Base-by-base conservation (phyloP, 1,139 yeast species). In the Hemisphaericaspora xylofermentans region DNA sequence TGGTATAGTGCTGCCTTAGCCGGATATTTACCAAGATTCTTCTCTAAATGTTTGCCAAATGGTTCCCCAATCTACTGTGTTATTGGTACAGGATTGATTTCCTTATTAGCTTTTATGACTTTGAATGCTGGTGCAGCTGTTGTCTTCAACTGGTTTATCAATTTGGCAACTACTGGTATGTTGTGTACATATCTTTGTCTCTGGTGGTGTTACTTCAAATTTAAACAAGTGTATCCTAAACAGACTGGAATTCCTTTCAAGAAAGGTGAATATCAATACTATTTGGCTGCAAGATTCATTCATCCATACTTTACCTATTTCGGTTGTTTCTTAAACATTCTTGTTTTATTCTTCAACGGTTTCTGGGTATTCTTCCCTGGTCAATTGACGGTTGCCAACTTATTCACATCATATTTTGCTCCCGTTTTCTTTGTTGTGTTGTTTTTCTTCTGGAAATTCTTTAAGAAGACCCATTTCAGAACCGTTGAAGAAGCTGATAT, bases 151-250 rank as follows among this genome's bases (percentile, higher is more conserved):
- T 67, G 72, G 72, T 66, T 67, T 41, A 55, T 65, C 45, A 65
- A 66, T 48, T 61, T 67, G 51, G 57, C 68, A 36, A 79, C 83
- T 15, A 77, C 80, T 19, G 78, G 82, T 9, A 64, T 78, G 36
- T 71, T 79, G 50, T 60, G 77, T 45, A 69, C 79, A 13, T 79
- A 80, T 68, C 63, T 73, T 10, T 64, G 72, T 43, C 71, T 78
- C 43, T 75, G 80, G 58, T 58, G 68, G 50, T 58, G 72, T 41
- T 79, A 76, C 56, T 66, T 66, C 56, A 62, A 63, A 47, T 65
- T 67, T 48, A 61, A 63, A 47, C 56, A 43, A 37, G 71, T 70
- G 0, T 58, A 63, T 47, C 52, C 43, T 12, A 69, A 64, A 6
- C 74, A 68, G 49, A 39, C 43, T 8, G 66, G 68, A 4, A 45